A percentile compares a stretch with the other conserved stretches of the same genome.
phyloP scores from a whole-genome alignment of 2,329 filamentous ascomycete genomes.

The Xylaria sp. region DNA sequence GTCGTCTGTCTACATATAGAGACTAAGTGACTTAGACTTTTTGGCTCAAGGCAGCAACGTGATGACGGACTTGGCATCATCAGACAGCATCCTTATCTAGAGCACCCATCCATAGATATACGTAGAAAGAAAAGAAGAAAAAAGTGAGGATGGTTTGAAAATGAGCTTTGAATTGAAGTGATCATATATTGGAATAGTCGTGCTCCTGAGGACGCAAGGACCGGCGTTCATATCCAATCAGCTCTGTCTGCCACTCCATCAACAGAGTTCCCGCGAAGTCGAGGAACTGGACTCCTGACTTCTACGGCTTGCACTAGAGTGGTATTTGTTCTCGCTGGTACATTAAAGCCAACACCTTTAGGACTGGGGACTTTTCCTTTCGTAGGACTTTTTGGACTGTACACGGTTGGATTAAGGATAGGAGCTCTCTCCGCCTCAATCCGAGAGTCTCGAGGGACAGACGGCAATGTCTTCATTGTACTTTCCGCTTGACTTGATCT shows the following conservation, averaged over 20 bases:
- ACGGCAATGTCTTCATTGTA: conserved; percentile 51
- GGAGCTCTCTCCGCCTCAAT: conserved; percentile 48
- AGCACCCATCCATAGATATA: background rate
- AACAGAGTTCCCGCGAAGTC: conserved; percentile 42
- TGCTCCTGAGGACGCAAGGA: background rate
- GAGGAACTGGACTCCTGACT: conserved; percentile 32
- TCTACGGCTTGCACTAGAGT: conserved; percentile 36
- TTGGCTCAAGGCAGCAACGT: background rate
- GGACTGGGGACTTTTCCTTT: conserved; percentile 57
- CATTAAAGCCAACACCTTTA: conserved; percentile 57
- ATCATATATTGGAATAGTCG: background rate
- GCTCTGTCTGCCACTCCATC: conserved; percentile 33
- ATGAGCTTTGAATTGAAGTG: background rate
- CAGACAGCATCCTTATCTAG: background rate
- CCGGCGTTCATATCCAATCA: conserved; percentile 47
- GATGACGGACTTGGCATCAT: conserved; percentile 4
- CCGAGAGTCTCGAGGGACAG: conserved; percentile 49
- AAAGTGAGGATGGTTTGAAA: background rate
- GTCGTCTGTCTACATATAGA: conserved; percentile 9
- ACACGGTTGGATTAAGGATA: conserved; percentile 64
- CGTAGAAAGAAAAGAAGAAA: conserved; percentile 10
- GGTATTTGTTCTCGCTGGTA: conserved; percentile 46
- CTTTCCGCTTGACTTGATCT: conserved; percentile 26
- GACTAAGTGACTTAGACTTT: background rate
- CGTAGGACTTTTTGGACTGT: conserved; percentile 57